phyloP scores from a whole-genome alignment of 2,329 filamentous ascomycete species.

The Aspergillus oerlinghausenensis region DNA sequence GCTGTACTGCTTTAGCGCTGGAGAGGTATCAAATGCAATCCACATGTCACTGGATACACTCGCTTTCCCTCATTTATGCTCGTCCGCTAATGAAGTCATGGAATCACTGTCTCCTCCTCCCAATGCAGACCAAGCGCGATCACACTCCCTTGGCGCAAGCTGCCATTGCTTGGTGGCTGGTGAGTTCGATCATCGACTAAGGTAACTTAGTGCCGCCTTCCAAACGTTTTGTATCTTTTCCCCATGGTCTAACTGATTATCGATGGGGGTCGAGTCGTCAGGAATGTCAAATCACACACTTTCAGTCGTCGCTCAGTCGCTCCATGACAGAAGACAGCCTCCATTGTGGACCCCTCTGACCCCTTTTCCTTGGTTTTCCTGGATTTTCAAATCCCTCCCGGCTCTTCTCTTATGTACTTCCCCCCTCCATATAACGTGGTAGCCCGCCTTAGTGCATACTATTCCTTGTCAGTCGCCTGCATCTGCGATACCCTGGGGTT shows the following conservation, averaged over 20 bases:
- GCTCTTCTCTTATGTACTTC: slow-evolving; percentile 5
- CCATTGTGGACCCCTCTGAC: not conserved
- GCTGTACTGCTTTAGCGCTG: slow-evolving; percentile 1
- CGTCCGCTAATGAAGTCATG: slow-evolving; percentile 28
- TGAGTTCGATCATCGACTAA: slow-evolving; percentile 27
- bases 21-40: slow-evolving; percentile 19
- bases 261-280: slow-evolving; percentile 6
- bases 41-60: slow-evolving; percentile 6
- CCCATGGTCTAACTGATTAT: not conserved
- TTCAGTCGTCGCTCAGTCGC: not conserved
- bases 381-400: slow-evolving; percentile 5
- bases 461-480: slow-evolving; percentile 14
- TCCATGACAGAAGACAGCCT: not conserved
- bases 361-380: slow-evolving; percentile 4
- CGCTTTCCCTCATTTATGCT: slow-evolving; percentile 21
- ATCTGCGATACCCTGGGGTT: slow-evolving; percentile 1
- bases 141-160: slow-evolving; percentile 22
- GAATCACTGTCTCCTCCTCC: slow-evolving; percentile 10
- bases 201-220: slow-evolving; percentile 19
- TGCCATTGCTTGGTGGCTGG: slow-evolving; percentile 27
- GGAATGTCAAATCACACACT: slow-evolving; percentile 1
- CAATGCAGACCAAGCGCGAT: slow-evolving; percentile 22
- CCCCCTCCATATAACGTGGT: slow-evolving; percentile 11
- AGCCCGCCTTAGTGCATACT: slow-evolving; percentile 9
- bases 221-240: slow-evolving; percentile 13